These are phyloP conservation scores for Ustilaginoidea virens DNA, from an alignment of 2,329 filamentous ascomycete species.

Conservation along the genomic window DNA sequence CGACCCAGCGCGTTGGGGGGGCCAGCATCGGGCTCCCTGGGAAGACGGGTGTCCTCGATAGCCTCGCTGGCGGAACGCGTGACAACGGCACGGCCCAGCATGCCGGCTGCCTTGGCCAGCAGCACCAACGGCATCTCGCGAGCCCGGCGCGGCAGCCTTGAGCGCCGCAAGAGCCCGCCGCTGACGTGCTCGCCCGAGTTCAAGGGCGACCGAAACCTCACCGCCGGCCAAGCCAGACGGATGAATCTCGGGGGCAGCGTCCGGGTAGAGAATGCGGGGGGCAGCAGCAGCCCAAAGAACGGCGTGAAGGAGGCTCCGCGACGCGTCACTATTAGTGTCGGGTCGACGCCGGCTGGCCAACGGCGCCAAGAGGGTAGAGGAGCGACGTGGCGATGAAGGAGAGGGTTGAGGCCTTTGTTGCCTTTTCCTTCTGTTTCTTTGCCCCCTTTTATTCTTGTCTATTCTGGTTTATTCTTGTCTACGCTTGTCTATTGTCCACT, in stretches of 20 bases:
- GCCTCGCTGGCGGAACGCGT: conserved; percentile 15
- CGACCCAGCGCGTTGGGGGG: conserved; percentile 23
- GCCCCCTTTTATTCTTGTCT: too few species aligned
- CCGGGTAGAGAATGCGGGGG: conserved; percentile 12
- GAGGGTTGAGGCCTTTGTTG: too few species aligned
- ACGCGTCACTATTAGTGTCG: conserved; percentile 22
- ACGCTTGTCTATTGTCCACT: too few species aligned
- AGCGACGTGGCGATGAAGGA: conserved; percentile 15
- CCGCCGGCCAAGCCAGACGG: conserved; percentile 38
- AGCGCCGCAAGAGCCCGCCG: conserved; percentile 36
- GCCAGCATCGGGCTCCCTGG: conserved; percentile 16
- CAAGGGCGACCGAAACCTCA: conserved; percentile 25
- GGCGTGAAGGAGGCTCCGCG: conserved; percentile 13
- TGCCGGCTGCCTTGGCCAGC: conserved; percentile 29
- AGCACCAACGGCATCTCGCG: conserved; percentile 40
- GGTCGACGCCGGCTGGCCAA: conserved; percentile 11
- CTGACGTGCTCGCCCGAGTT: conserved; percentile 34
- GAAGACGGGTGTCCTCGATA: conserved; percentile 30
- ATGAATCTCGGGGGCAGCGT: conserved; percentile 37
- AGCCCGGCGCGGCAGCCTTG: conserved; percentile 32
- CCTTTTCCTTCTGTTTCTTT: too few species aligned
- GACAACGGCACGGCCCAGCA: conserved; percentile 15
- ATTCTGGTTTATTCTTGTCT: too few species aligned
- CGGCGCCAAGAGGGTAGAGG: conserved; percentile 16
- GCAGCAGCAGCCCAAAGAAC: conserved; percentile 13